A percentile compares a stretch with the other conserved stretches of the same genome.
Conservation (phyloP, 2,329 filamentous ascomycete species). For the Gyromitra esculenta region DNA sequence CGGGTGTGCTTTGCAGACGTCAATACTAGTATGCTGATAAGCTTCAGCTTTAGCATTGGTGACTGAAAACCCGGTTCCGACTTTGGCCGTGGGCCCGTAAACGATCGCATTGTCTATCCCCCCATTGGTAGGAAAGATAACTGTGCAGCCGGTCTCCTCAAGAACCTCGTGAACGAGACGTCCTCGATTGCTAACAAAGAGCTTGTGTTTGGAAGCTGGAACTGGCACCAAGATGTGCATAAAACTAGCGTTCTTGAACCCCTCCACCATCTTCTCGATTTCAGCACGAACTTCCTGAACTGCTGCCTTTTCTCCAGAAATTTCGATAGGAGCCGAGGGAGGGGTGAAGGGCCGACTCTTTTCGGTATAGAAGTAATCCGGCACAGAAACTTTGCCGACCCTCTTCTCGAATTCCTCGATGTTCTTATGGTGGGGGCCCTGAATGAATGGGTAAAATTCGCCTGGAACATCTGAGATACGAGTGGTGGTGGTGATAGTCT, state of each 20-base stretch:
- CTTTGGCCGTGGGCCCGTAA: constrained; percentile 78
- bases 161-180: constrained; percentile 86
- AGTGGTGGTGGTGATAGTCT: constrained; percentile 62
- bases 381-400: constrained; percentile 81
- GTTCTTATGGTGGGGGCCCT: constrained; percentile 76
- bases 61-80: constrained; percentile 79
- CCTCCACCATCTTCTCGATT: constrained; percentile 75
- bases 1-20: constrained; percentile 81
- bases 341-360: constrained; percentile 55
- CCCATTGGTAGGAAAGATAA: constrained; percentile 79
- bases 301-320: constrained; percentile 84
- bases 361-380: constrained; percentile 61
- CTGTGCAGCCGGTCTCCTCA: constrained; percentile 85
- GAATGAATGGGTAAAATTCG: constrained; percentile 95
- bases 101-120: constrained; percentile 86
- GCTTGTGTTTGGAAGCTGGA: constrained; percentile 83
- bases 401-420: constrained; percentile 75
- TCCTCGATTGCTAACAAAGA: constrained; percentile 87
- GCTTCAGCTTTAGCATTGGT: constrained; percentile 88
- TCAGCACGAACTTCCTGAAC: constrained; percentile 80
- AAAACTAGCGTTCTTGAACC: constrained; percentile 73
- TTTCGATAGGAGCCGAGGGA: constrained; percentile 68
- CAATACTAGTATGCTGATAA: constrained; percentile 85
- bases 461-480: constrained; percentile 69
- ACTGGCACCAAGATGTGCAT: constrained; percentile 65